Base-by-base conservation (phyloP, 495 filamentous ascomycete genomes). In the Articulospora tetracladia region DNA sequence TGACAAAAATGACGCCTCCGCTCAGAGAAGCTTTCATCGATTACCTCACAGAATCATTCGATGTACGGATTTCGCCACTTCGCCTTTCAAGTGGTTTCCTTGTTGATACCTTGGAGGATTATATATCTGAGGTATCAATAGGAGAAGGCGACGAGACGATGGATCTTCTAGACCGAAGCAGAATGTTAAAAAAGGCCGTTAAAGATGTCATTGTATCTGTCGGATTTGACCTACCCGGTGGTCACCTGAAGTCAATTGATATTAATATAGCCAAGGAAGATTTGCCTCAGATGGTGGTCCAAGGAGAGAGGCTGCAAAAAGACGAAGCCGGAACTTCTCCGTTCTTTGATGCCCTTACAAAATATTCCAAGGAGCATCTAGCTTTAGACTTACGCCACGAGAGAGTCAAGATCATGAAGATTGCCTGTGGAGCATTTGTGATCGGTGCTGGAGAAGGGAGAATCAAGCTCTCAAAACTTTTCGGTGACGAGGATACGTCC, bases 361-460 rank as follows among this genome's bases (percentile, higher is more conserved):
- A 58, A 2, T 83, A 83, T 62, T 61, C 81, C 22, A 69, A 73
- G 36, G 71, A 58, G 1, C 77, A 78, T 66, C 68, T 83, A 57
- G 80, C 80, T 0, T 71, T 86, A 69, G 73, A 81, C 53, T 54
- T 83, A 30, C 68, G 74, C 36, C 61, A 71, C 41, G 64, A 74
- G n/a, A 71, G 72, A 60, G 73, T 84, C 19, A 70, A 74, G 0
- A 61, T 85, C 12, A 70, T 75, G 39, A 81, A 78, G 59, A 70
- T 83, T 64, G 74, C 79, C 1, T 83, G 79, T 66, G 77, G 76
- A 20, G 77, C 74, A 39, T 86, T 84, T 70, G 75, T 81, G 24
- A 24, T 85, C 22, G 79, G 78, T 3, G 39, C 39, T 44, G 68
- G 61, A 7, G 82, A 83, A 10, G 68, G 82, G 12, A 79, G 73